A percentile compares a stretch with the other conserved stretches of the same genome.
Conservation (phyloP, 2,329 filamentous ascomycete species). For the Coleophoma cylindrospora region DNA sequence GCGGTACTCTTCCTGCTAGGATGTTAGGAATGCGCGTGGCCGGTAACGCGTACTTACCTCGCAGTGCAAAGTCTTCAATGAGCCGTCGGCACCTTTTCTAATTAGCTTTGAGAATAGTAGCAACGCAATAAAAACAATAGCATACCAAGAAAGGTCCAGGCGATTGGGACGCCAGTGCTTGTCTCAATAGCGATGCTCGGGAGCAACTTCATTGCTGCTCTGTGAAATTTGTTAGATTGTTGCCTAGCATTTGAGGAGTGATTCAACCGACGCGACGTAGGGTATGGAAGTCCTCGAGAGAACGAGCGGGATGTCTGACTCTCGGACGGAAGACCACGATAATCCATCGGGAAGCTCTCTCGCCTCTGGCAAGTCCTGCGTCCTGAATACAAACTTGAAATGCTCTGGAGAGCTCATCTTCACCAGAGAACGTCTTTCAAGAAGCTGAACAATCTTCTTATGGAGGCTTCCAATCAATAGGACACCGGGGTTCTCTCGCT, state of each 20-base stretch:
- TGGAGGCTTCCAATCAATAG: conserved; percentile 39
- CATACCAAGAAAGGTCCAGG: conserved; percentile 52
- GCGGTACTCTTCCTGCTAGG: conserved; percentile 43
- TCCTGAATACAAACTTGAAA: conserved; percentile 54
- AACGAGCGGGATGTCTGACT: conserved; percentile 52
- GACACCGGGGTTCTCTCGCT: conserved; percentile 23
- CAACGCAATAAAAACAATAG: no score
- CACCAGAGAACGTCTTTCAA: conserved; percentile 25
- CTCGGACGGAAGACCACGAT: conserved; percentile 46
- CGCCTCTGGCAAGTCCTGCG: conserved; percentile 36
- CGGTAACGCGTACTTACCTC: conserved; percentile 33
- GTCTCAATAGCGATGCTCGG: conserved; percentile 40
- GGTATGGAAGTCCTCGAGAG: conserved; percentile 50
- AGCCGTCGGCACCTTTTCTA: conserved; percentile 49
- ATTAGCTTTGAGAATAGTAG: no score
- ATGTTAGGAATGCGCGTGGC: neutral
- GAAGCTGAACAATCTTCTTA: conserved; percentile 26
- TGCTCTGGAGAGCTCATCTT: conserved; percentile 24
- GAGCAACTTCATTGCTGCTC: conserved; percentile 36
- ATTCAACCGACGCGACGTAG: conserved; percentile 8
- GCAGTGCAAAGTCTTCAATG: conserved; percentile 55
- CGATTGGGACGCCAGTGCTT: conserved; percentile 43
- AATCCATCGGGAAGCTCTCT: conserved; percentile 39
- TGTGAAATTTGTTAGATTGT: conserved; percentile 11
- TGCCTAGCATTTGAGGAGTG: neutral